phyloP scores from a whole-genome alignment of 169 alveolate species.

The Theileria luwenshuni region DNA sequence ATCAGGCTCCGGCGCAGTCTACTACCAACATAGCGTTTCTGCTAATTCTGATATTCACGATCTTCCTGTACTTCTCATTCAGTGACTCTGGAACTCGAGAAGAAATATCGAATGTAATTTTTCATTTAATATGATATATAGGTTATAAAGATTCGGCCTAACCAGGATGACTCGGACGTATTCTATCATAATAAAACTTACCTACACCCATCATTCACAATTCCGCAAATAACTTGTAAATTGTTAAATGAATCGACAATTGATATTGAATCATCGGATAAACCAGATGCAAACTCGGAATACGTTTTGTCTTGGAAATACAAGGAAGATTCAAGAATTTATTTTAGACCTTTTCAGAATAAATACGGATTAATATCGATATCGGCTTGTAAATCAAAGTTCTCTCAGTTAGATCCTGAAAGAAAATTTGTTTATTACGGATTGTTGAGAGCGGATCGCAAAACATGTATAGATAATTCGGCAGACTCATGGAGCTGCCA shows the following conservation, averaged over 20 bases:
- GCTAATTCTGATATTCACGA: no score
- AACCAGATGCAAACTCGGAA: conserved; percentile 11
- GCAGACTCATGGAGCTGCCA: conserved; percentile 69
- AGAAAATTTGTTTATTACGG: conserved; percentile 20
- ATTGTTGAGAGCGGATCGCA: conserved; percentile 34
- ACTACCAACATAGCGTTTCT: no score
- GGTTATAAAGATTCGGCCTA: neutral
- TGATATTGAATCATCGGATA: conserved; percentile 49
- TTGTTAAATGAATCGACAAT: conserved; percentile 21
- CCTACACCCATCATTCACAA: conserved; percentile 49
- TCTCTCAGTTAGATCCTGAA: neutral
- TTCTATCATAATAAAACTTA: conserved; percentile 30
- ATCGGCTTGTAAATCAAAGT: conserved; percentile 9
- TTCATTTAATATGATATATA: neutral
- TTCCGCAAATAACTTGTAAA: conserved; percentile 38
- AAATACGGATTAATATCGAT: conserved; percentile 30
- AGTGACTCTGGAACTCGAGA: no score
- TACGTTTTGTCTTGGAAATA: conserved; percentile 40
- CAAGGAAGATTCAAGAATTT: conserved; percentile 19
- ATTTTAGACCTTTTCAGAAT: neutral
- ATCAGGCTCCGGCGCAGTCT: no score
- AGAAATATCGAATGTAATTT: no score
- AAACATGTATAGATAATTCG: neutral
- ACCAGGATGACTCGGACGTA: neutral
- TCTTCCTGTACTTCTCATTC: no score